Evolutionary conservation across 1,284 basidiomycete species (phyloP), one percentile per base, ranked within the genome.

Genomic region (Ganoderma resinaceum): DNA sequence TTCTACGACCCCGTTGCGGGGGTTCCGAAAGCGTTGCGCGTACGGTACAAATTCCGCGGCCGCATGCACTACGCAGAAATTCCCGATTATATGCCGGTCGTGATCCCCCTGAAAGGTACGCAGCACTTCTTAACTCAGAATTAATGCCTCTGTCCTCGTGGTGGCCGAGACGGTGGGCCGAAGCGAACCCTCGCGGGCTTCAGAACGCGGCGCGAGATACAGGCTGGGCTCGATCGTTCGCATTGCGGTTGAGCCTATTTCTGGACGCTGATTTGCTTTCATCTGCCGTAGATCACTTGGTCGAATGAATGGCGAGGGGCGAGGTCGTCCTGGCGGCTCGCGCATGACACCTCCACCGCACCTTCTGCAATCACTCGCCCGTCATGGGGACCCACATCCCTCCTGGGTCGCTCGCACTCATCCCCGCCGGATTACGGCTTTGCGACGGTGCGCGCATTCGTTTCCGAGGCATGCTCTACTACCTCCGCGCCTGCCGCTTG

Each of bases 31-130:
- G 82, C 84, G 31, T 81, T 97, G 62, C 82, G 87, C 37, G 84
- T 97, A 59, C 86, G 89, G 55, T 97, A 97, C 80, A 81, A 86
- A 59, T 98, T 97, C 85, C 86, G 88, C 70, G 90, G 89, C 52
- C 84, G 85, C 69, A 74, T 85, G 80, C 95, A 97, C 78, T 91
- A 93, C 78, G 90, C 90, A 70, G 89, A 90, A 73, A 88, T 95
- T 69, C 88, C 87, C 73, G 95, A 97, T 80, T 82, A 84, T 76
- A 80, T 85, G 53, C 85, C 90, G 37, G 84, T 95, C 31, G 89
- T 94, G 33, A 83, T 95, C 64, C 96, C 95, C 59, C 83, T 96
- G 76, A 83, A 89, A 85, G 91, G 91, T 90, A 77, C 78, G 89
- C 58, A 79, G 72, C 65, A 26, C 59, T 62, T 52, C 40, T 60